Evolutionary conservation across 2,329 filamentous ascomycete genomes (phyloP).

Genomic region (Sarocladiaceae sp.): DNA sequence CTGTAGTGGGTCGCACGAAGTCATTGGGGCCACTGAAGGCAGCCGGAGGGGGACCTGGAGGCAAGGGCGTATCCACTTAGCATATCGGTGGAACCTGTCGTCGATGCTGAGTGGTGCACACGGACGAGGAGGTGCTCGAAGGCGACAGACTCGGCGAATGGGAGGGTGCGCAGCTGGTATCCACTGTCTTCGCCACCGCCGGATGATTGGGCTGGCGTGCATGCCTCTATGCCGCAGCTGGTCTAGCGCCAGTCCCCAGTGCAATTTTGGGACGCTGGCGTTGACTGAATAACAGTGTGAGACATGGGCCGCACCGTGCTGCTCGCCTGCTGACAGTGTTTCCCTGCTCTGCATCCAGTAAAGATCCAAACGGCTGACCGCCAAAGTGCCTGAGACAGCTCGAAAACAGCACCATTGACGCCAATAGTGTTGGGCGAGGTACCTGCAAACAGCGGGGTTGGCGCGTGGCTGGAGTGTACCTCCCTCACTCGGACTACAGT

Average conservation of each 20-base stretch:
- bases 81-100: constrained; percentile 13
- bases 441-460: constrained; percentile 13
- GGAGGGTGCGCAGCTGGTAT: constrained; percentile 17
- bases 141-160: constrained; percentile 26
- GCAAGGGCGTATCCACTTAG: constrained; percentile 1
- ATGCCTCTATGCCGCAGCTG: constrained; percentile 16
- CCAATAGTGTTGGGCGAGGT: constrained; percentile 10
- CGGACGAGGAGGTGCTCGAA: neutral
- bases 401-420: neutral
- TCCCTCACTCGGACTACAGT: neutral
- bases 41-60: constrained; percentile 4
- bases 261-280: constrained; percentile 26
- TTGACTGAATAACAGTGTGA: constrained; percentile 19
- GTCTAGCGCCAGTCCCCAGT: constrained; percentile 21
- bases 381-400: neutral
- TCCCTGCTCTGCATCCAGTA: no score
- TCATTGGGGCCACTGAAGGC: constrained; percentile 3
- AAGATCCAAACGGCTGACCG: no score
- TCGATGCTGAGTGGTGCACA: constrained; percentile 4
- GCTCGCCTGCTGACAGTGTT: neutral
- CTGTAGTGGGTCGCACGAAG: neutral
- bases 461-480: constrained; percentile 11
- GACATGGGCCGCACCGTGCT: constrained; percentile 10
- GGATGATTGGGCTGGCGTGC: constrained; percentile 25
- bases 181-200: constrained; percentile 26